Evolutionary conservation across 1,284 basidiomycete genomes (phyloP).

Genomic region (Athelia sp.): DNA sequence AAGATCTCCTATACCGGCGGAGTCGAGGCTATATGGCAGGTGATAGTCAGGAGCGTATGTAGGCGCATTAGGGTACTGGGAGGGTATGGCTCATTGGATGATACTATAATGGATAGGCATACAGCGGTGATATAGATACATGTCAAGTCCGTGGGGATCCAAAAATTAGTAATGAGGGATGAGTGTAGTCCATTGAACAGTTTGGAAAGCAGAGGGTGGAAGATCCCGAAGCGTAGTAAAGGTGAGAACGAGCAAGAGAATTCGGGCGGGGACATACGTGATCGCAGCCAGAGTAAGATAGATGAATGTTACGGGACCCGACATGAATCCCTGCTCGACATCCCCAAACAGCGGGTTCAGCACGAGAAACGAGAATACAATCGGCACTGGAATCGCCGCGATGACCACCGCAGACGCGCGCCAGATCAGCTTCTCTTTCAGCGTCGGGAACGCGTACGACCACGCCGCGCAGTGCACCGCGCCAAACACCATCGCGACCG

Average conservation of each 20-base stretch:
- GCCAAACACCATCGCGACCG: slow-evolving; percentile 12
- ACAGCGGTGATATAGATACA: too few relatives aligned
- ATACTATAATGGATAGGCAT: too few relatives aligned
- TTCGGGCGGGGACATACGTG: too few relatives aligned
- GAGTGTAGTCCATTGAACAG: slow-evolving; percentile 8
- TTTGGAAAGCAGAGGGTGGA: slow-evolving; percentile 4
- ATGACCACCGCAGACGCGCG: slow-evolving; percentile 7
- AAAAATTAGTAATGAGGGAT: too few relatives aligned
- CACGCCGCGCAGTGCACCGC: slow-evolving; percentile 16
- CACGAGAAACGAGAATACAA: neutral
- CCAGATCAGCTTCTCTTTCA: slow-evolving; percentile 13
- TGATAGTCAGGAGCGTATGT: too few relatives aligned
- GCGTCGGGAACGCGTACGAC: slow-evolving; percentile 11
- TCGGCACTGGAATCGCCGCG: slow-evolving; percentile 5
- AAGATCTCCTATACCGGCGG: too few relatives aligned
- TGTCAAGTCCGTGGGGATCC: too few relatives aligned
- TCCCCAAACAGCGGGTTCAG: neutral
- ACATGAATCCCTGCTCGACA: slow-evolving; percentile 1
- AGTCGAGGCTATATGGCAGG: too few relatives aligned
- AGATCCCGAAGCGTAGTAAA: slow-evolving; percentile 5
- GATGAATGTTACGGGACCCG: neutral
- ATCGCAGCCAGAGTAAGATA: neutral
- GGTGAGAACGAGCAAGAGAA: neutral
- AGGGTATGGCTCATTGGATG: too few relatives aligned
- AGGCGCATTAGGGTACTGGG: too few relatives aligned